Percentiles rank a stretch among this genome's conserved stretches.
Evolutionary conservation across 345 rosid species (phyloP).

Genomic region (Pistacia integerrima): DNA sequence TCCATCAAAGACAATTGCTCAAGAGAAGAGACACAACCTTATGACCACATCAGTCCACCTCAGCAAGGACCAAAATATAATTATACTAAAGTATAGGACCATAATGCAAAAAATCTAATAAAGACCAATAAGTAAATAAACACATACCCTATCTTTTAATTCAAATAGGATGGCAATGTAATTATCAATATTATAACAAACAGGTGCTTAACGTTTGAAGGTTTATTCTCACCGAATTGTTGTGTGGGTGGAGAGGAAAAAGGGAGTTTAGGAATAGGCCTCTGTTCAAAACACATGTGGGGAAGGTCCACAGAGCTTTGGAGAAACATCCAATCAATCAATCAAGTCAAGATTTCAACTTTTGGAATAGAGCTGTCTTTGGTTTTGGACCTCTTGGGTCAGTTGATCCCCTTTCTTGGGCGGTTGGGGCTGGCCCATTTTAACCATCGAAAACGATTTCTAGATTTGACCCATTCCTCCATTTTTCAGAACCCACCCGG

Average conservation of each 20-base stretch:
- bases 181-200: no score
- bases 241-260: not conserved
- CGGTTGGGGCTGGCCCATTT: slow-evolving; percentile 39
- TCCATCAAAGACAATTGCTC: no score
- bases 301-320: slow-evolving; percentile 15
- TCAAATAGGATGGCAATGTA: no score
- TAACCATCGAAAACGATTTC: slow-evolving; percentile 5
- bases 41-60: no score
- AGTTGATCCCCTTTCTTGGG: slow-evolving; percentile 16
- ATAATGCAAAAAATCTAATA: no score
- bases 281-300: slow-evolving; percentile 18
- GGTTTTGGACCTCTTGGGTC: slow-evolving; percentile 30
- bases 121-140: no score
- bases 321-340: slow-evolving; percentile 22
- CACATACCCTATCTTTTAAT: no score
- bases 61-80: no score
- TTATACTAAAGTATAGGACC: no score
- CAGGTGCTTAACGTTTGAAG: not conserved
- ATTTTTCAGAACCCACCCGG: slow-evolving; percentile 4
- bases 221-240: not conserved
- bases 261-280: not conserved
- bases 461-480: slow-evolving; percentile 4
- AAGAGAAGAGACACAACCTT: no score
- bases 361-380: slow-evolving; percentile 29
- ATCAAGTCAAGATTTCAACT: slow-evolving; percentile 5